Base-by-base conservation (phyloP, 2,329 filamentous ascomycete genomes). In the Teratosphaeria epicoccoides region DNA sequence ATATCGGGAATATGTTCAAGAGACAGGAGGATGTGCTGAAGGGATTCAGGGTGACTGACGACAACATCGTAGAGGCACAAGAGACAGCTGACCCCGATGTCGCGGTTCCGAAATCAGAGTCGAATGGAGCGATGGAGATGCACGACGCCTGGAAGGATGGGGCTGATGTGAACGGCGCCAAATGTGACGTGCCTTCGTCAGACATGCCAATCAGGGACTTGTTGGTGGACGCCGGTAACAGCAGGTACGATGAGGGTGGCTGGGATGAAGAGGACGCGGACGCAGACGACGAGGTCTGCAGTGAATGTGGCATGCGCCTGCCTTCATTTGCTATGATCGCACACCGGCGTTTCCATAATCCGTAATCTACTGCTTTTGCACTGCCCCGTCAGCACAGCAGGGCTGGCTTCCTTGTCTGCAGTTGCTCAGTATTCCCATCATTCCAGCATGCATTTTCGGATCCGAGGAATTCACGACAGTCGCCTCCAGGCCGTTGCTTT, bases 1-100 rank as follows among this genome's bases (percentile, higher is more conserved):
- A 95, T 62, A 95, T 96, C 58, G 78, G 78, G 1, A 79, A 75
- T 62, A 94, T 96, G 88, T 94, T 96, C 66, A 81, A 74, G 61
- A 76, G 75, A 50, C 88, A 94, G 64, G 83, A 87, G 47, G 76
- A 81, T 44, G 77, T 82, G 25, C 70, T 89, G 50, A 81, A 76
- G 54, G 81, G 85, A 47, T 90, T 84, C 72, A 82, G 72, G 48
- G 74, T 82, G 1, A 75, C 77, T 46, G 77, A 77, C 37, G 40
- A 10, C 7, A 25, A 12, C 1, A 10, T 49, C 22, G 26, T 23
- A 23, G 17, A 20, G 10, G 14, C n/a, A 3, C 22, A 49, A 24
- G 46, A 40, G n/a, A 40, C 14, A 20, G 33, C n/a, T 20, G n/a
- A 20, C 9, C n/a, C 24, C n/a, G 28, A 11, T 25, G 25, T 25